Evolutionary conservation across 2,329 filamentous ascomycete genomes (phyloP), one percentile per base, ranked within the genome.

Genomic region (Fonsecaea pugnacius): DNA sequence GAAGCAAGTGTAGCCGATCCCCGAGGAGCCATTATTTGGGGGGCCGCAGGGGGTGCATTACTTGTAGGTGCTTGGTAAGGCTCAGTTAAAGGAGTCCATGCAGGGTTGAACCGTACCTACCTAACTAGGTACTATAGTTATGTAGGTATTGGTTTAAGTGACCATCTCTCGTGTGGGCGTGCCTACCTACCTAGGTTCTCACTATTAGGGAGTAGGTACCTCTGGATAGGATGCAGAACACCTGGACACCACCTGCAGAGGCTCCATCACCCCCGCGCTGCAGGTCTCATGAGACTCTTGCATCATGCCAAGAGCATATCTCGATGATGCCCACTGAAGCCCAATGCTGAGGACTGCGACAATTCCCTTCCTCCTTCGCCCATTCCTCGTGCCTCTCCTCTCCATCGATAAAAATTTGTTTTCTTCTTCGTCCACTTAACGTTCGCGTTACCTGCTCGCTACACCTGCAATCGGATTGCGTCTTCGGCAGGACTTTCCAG

Each of bases 391-490:
- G 9, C 12, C 21, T 14, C 21, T 27, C 43, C 7, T 21, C 8
- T 48, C 24, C 5, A 24, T 48, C 21, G 43, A 14, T 48, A 10
- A 24, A 48, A 12, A 48, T 2, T 14, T 24, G 21, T 21, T 14
- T 48, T 48, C 5, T 9, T 43, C 16, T 48, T 48, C 43, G 43
- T 7, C 43, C 21, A 10, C 43, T 48, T 48, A 27, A 8, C 24
- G 43, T 24, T 48, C 18, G 18, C 43, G 8, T 48, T 14, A 10
- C 18, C 43, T 24, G 43, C 21, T 48, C 43, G 43, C 43, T 48
- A 48, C 43, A 10, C 43, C 21, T 48, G 18, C 43, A 48, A 48
- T 48, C 43, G 43, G 43, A 48, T 48, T 24, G 43, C 43, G 43
- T 27, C 18, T 27, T 48, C 43, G 43, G 43, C 43, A 24, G 3